phyloP scores from a whole-genome alignment of 1,284 basidiomycete species.

The Gomphus bonarii region DNA sequence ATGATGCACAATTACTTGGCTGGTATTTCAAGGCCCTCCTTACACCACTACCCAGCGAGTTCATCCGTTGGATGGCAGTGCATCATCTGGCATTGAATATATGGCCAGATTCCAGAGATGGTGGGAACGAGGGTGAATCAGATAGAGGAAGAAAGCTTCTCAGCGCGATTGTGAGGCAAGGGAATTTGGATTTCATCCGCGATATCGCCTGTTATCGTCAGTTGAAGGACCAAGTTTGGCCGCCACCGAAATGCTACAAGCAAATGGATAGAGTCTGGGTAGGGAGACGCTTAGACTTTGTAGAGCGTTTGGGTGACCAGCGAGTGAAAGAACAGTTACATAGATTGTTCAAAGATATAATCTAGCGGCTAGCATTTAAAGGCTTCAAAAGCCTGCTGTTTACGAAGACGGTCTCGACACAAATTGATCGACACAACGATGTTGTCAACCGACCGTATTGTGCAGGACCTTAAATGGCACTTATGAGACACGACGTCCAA shows the following conservation, averaged over 20 bases:
- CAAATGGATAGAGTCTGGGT: neutral
- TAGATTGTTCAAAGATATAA: neutral
- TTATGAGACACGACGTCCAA: neutral
- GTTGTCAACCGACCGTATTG: neutral
- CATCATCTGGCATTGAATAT: constrained; percentile 74
- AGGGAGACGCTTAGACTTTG: neutral
- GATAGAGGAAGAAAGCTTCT: constrained; percentile 41
- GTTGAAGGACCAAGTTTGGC: constrained; percentile 7
- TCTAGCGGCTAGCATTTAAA: neutral
- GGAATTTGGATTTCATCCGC: constrained; percentile 33
- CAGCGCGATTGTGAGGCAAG: constrained; percentile 40
- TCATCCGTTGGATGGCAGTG: constrained; percentile 61
- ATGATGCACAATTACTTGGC: constrained; percentile 53
- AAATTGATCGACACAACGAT: neutral
- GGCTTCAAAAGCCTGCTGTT: neutral
- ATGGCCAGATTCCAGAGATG: constrained; percentile 49
- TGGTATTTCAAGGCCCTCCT: constrained; percentile 42
- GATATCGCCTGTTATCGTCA: constrained; percentile 48
- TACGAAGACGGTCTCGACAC: neutral
- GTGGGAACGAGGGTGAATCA: constrained; percentile 20
- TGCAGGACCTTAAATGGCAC: neutral
- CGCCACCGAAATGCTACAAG: constrained; percentile 6
- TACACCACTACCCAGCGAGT: constrained; percentile 35
- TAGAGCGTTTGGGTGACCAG: neutral
- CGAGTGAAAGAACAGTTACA: neutral